These are phyloP conservation scores for Candida suzukii DNA, from an alignment of 805 yeast species.

Conservation along the genomic window DNA sequence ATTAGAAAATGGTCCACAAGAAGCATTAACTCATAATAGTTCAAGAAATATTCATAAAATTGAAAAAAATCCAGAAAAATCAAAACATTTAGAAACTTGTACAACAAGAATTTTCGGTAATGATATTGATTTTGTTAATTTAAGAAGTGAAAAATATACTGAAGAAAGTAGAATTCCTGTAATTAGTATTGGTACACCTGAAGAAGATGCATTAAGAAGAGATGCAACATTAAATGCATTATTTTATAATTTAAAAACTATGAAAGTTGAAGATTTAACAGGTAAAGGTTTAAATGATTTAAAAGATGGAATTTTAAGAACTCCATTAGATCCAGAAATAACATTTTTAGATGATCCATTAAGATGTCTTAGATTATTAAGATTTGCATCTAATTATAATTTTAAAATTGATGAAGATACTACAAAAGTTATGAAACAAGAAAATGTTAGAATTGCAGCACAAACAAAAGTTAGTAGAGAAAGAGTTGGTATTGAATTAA, in stretches of 20 bases:
- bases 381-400: conserved; percentile 78
- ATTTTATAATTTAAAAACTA: conserved; percentile 71
- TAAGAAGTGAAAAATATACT: conserved; percentile 82
- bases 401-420: conserved; percentile 59
- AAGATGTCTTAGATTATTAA: conserved; percentile 73
- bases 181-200: conserved; percentile 80
- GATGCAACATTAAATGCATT: conserved; percentile 95
- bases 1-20: conserved; percentile 19
- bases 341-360: conserved; percentile 94
- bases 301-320: conserved; percentile 61
- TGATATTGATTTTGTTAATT: conserved; percentile 91
- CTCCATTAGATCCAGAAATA: conserved; percentile 79
- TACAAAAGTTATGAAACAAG: conserved; percentile 54
- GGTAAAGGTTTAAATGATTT: conserved; percentile 70
- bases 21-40: conserved; percentile 7
- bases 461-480: conserved; percentile 78
- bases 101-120: conserved; percentile 78
- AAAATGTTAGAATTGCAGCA: conserved; percentile 51
- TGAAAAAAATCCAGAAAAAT: conserved; percentile 88
- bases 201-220: conserved; percentile 84
- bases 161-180: conserved; percentile 80
- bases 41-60: conserved; percentile 61
- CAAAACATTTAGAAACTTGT: conserved; percentile 95
- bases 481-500: conserved; percentile 80
- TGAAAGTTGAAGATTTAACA: conserved; percentile 79